Evolutionary conservation across 129 eudicot genomes (phyloP).

Genomic region (Deinandra increscens): DNA sequence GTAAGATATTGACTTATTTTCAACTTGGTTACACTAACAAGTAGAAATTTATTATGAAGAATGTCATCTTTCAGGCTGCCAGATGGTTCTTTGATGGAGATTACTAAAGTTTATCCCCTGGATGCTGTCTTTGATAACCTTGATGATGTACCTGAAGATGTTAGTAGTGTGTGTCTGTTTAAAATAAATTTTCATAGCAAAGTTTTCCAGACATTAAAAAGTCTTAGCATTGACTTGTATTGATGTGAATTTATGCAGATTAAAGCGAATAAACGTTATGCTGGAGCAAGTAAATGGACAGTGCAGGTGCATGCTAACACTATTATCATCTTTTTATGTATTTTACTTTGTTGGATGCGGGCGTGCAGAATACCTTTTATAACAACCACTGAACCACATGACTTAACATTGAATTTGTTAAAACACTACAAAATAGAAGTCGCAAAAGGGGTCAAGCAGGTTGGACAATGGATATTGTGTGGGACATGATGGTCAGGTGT

Average conservation of each 20-base stretch:
- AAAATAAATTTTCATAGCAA: neutral
- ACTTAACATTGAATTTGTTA: slow-evolving; percentile 7
- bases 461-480: neutral
- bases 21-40: slow-evolving; percentile 5
- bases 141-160: slow-evolving; percentile 98
- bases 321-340: slow-evolving; percentile 1
- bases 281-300: slow-evolving; percentile 92
- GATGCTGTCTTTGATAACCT: slow-evolving; percentile 90
- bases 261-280: slow-evolving; percentile 90
- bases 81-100: slow-evolving; percentile 95
- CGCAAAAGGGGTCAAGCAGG: neutral
- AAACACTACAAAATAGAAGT: neutral
- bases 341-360: slow-evolving; percentile 6
- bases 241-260: slow-evolving; percentile 53
- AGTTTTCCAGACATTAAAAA: neutral
- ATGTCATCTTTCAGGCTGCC: slow-evolving; percentile 61
- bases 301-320: slow-evolving; percentile 60
- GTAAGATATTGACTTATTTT: slow-evolving; percentile 45
- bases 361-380: neutral
- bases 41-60: slow-evolving; percentile 11
- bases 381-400: neutral
- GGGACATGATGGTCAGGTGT: neutral
- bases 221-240: slow-evolving; percentile 23
- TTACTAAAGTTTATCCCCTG: slow-evolving; percentile 82
- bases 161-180: slow-evolving; percentile 22